A percentile compares a stretch with the other conserved stretches of the same genome.
These are phyloP conservation scores for Saccharomycopsis schoenii DNA, from an alignment of 805 yeast species.

Conservation along the genomic window DNA sequence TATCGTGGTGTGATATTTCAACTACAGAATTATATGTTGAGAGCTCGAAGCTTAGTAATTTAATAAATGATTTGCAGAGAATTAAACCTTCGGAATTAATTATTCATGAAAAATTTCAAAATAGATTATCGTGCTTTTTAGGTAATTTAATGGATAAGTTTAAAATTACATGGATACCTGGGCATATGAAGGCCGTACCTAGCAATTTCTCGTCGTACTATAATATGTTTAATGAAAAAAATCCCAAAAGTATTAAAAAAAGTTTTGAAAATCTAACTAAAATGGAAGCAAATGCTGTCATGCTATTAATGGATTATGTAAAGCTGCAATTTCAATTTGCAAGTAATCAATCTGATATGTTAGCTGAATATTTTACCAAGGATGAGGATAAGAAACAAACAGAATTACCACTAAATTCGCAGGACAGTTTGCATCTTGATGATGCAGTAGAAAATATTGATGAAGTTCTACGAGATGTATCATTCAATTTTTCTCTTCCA, in stretches of 20 bases:
- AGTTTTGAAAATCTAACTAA: neutral
- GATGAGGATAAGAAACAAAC: neutral
- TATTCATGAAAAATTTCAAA: conserved; percentile 37
- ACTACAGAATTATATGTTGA: conserved; percentile 73
- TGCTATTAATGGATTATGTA: conserved; percentile 10
- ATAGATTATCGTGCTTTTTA: conserved; percentile 1
- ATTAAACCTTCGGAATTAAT: conserved; percentile 76
- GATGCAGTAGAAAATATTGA: conserved; percentile 20
- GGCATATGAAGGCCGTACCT: neutral
- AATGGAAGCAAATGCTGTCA: conserved; percentile 1
- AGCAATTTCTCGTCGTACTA: conserved; percentile 32
- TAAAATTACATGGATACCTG: conserved; percentile 7
- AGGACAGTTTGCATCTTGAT: conserved; percentile 49
- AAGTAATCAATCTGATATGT: neutral
- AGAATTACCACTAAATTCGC: neutral
- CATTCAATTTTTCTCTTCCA: conserved; percentile 58
- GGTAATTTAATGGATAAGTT: conserved; percentile 3
- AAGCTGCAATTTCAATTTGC: conserved; percentile 14
- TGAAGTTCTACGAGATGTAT: neutral
- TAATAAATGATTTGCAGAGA: conserved; percentile 65
- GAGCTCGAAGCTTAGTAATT: conserved; percentile 45
- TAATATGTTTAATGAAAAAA: conserved; percentile 15
- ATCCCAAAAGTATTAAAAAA: neutral
- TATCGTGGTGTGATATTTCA: conserved; percentile 85
- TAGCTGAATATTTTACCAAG: conserved; percentile 15